A percentile compares a stretch with the other conserved stretches of the same genome.
These are phyloP conservation scores for Sugiyamaella sp. DNA, from an alignment of 1,139 yeast genomes.

Conservation along the genomic window DNA sequence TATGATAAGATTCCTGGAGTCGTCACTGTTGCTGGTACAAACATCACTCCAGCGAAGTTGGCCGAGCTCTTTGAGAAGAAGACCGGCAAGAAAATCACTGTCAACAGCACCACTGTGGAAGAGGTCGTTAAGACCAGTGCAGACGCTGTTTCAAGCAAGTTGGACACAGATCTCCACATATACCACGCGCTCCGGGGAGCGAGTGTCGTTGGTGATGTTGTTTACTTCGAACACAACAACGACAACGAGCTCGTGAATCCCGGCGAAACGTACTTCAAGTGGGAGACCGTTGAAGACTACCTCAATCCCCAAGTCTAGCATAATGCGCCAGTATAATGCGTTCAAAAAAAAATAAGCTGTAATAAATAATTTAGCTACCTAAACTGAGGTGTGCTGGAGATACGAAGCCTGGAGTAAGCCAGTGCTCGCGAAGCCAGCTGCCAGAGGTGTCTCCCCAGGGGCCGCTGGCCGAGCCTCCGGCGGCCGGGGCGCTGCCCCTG, in stretches of 20 bases:
- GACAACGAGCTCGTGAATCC: slow-evolving; percentile 61
- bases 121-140: slow-evolving; percentile 44
- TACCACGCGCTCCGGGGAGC: slow-evolving; percentile 35
- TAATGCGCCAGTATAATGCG: too few relatives aligned
- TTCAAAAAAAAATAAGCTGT: not conserved
- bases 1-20: slow-evolving; percentile 50
- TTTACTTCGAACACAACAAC: slow-evolving; percentile 38
- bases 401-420: too few relatives aligned
- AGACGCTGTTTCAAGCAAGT: slow-evolving; percentile 29
- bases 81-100: slow-evolving; percentile 45
- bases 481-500: too few relatives aligned
- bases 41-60: slow-evolving; percentile 46
- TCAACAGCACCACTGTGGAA: slow-evolving; percentile 41
- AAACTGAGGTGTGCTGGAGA: too few relatives aligned
- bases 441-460: too few relatives aligned
- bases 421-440: too few relatives aligned
- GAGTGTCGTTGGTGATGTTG: slow-evolving; percentile 36
- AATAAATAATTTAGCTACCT: too few relatives aligned
- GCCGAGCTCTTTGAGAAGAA: slow-evolving; percentile 49
- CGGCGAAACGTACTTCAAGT: slow-evolving; percentile 50
- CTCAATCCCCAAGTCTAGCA: slow-evolving; percentile 1
- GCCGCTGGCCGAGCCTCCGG: too few relatives aligned
- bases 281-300: slow-evolving; percentile 44
- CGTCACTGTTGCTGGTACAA: slow-evolving; percentile 53
- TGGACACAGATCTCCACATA: too few relatives aligned